phyloP scores from a whole-genome alignment of 768 basidiomycete species.

The Pulveroboletus sp. region DNA sequence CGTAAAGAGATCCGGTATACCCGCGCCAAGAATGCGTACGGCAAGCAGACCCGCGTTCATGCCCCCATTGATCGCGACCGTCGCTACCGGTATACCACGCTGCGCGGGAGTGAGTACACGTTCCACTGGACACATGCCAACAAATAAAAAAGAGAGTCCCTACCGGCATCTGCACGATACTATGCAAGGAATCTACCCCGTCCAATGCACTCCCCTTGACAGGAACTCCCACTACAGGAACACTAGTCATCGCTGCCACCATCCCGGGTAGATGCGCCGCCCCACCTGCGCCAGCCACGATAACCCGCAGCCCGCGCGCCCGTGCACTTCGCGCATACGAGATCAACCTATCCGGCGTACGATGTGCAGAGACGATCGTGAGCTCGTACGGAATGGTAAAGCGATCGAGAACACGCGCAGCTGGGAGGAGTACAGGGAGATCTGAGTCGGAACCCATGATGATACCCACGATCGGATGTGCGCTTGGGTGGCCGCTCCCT shows the following conservation, averaged over 20 bases:
- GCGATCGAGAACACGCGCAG: conserved; percentile 76
- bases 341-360: conserved; percentile 84
- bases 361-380: conserved; percentile 93
- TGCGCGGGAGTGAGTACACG: conserved; percentile 26
- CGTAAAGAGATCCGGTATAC: conserved; percentile 57
- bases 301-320: conserved; percentile 57
- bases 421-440: conserved; percentile 87
- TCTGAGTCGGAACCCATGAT: conserved; percentile 99
- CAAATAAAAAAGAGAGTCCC: conserved; percentile 22
- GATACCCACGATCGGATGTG: conserved; percentile 77
- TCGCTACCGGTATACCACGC: conserved; percentile 96
- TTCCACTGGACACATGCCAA: not conserved
- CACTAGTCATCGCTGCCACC: conserved; percentile 89
- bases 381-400: conserved; percentile 88
- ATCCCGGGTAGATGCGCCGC: conserved; percentile 98
- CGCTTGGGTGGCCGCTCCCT: conserved; percentile 52
- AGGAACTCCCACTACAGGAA: conserved; percentile 95
- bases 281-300: conserved; percentile 97
- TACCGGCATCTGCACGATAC: conserved; percentile 99
- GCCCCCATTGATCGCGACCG: conserved; percentile 94
- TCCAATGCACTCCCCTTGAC: conserved; percentile 92
- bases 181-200: conserved; percentile 94
- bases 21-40: conserved; percentile 78
- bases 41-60: conserved; percentile 92
- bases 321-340: conserved; percentile 76